Conservation (phyloP, 768 basidiomycete genomes). For the Galerina sulciceps region DNA sequence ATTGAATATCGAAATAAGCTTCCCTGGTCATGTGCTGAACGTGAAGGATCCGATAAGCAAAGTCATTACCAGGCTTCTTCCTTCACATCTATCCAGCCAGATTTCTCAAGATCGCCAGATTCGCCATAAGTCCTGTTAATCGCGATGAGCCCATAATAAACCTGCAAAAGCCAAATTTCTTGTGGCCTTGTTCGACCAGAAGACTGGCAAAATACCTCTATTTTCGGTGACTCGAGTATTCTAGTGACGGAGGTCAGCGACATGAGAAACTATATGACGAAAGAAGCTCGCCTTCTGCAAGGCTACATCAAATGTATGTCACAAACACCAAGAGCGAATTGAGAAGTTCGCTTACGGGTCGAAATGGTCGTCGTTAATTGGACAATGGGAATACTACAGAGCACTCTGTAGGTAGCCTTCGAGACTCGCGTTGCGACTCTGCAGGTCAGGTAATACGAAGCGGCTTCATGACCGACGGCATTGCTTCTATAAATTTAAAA, state of each 20-base stretch:
- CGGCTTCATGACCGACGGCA: constrained; percentile 16
- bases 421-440: constrained; percentile 17
- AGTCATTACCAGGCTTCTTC: constrained; percentile 11
- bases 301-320: constrained; percentile 4
- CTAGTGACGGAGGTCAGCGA: constrained; percentile 3
- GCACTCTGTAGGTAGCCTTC: constrained; percentile 14
- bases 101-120: constrained; percentile 9
- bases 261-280: too few species aligned
- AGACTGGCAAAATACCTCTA: constrained; percentile 21
- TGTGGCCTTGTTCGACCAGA: constrained; percentile 15
- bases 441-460: constrained; percentile 22
- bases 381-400: constrained; percentile 12
- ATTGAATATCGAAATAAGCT: constrained; percentile 4
- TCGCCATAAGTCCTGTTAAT: too few species aligned
- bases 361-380: not conserved
- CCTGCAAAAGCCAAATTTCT: not conserved
- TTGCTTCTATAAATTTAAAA: not conserved
- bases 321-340: not conserved
- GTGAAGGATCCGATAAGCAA: not conserved
- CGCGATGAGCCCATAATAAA: constrained; percentile 17
- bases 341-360: not conserved
- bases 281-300: not conserved
- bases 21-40: not conserved
- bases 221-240: constrained; percentile 25
- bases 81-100: constrained; percentile 18